Evolutionary conservation across 768 basidiomycete species (phyloP), one percentile per base, ranked within the genome.

Genomic region (Austroboletus festivus): DNA sequence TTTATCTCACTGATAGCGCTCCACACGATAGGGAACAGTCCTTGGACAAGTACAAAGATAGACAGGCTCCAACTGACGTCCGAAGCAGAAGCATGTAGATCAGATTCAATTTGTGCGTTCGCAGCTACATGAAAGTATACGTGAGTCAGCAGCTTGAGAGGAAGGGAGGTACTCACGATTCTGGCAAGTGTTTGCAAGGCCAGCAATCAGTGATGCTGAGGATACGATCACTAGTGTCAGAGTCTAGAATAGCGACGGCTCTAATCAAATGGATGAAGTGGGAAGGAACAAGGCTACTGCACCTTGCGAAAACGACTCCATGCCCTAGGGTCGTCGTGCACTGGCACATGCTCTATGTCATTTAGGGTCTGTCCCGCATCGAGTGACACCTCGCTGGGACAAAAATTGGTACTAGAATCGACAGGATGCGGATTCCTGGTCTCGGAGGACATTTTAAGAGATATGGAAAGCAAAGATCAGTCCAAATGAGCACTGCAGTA

Each of bases 1-100:
- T 81, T 81, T 15, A 91, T 77, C 64, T 92, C 89, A 52, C 84
- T 85, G 23, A 89, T 67, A 0, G 82, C 77, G 31, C 75, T 78
- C 87, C 89, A 90, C 1, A 84, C 37, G 24, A 87, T 50, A 0
- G 89, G 89, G 43, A 81, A 69, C 18, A 71, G 56, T 2, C 89
- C 89, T 67, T 90, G 89, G 4, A 83, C 53, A 2, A 85, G 68
- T 50, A 89, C 81, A 67, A 87, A 90, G 19, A 86, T 48, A 1
- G 87, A 84, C 28, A 90, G 65, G 54, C 79, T 84, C 62, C 80
- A 71, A 48, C 86, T 84, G 48, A 92, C 82, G 37, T 85, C 74
- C 8, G 75, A 69, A 44, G 75, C 71, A 1, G 80, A 80, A 3
- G 87, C 82, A 40, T 77, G 76, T 19, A 92, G 70, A 22, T 83